Conservation (phyloP, 2,329 filamentous ascomycete species). For the Pyricularia grisea region DNA sequence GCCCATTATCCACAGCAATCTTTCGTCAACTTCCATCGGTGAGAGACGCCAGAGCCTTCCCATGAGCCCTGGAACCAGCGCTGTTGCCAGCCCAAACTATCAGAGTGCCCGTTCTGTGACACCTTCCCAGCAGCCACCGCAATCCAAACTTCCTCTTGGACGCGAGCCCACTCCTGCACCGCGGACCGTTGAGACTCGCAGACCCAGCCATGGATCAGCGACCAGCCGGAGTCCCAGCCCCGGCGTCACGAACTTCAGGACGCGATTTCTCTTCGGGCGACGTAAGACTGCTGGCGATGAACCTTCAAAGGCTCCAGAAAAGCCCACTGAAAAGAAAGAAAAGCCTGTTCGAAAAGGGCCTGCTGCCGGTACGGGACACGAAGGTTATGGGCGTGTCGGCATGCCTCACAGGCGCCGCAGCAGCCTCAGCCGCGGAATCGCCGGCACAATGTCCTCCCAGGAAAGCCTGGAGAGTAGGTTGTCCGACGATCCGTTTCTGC, state of each 20-base stretch:
- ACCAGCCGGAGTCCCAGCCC: constrained; percentile 41
- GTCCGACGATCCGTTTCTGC: constrained; percentile 45
- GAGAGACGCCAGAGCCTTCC: constrained; percentile 35
- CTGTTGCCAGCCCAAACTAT: constrained; percentile 10
- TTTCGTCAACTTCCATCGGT: constrained; percentile 37
- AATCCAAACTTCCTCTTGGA: constrained; percentile 18
- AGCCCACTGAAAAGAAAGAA: constrained; percentile 42
- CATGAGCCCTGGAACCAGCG: constrained; percentile 6
- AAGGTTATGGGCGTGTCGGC: constrained; percentile 66
- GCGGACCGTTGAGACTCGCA: neutral
- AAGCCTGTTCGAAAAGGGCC: constrained; percentile 63
- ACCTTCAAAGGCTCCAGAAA: constrained; percentile 28
- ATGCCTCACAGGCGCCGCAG: constrained; percentile 41
- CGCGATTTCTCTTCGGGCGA: constrained; percentile 71
- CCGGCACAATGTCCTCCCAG: constrained; percentile 36
- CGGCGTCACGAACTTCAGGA: constrained; percentile 45
- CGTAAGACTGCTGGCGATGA: constrained; percentile 42
- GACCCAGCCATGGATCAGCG: constrained; percentile 8
- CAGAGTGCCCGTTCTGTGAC: constrained; percentile 20
- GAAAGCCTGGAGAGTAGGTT: constrained; percentile 37
- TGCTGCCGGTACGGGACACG: constrained; percentile 85
- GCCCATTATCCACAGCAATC: constrained; percentile 54
- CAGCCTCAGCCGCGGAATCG: constrained; percentile 48
- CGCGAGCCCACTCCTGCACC: constrained; percentile 26
- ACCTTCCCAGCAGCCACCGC: constrained; percentile 17